Evolutionary conservation across 2,329 filamentous ascomycete genomes (phyloP).

Genomic region (Cryphonectria japonica): DNA sequence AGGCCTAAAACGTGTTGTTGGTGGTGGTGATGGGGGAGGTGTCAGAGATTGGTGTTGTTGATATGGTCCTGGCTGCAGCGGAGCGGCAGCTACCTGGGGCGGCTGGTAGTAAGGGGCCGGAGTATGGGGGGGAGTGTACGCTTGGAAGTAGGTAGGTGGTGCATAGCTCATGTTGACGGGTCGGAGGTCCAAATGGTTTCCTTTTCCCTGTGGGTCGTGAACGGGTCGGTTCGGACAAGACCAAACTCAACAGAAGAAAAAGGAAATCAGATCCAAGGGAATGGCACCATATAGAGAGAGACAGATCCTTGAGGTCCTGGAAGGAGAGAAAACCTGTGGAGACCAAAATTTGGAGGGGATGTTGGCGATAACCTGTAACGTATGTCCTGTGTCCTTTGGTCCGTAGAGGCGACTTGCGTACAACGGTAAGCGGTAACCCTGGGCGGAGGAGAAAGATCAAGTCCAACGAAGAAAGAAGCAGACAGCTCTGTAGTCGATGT

Average conservation of each 20-base stretch:
- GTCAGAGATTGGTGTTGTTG: constrained; percentile 8
- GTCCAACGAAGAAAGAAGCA: not conserved
- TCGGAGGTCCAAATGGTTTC: constrained; percentile 6
- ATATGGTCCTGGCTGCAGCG: not conserved
- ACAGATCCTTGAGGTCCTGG: constrained; percentile 19
- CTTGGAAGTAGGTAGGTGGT: not conserved
- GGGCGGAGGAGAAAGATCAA: not conserved
- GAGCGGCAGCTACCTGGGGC: not conserved
- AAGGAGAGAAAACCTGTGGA: constrained; percentile 20
- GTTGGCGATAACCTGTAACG: constrained; percentile 31
- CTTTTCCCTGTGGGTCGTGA: constrained; percentile 14
- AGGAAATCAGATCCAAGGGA: constrained; percentile 18
- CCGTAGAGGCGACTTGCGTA: not conserved
- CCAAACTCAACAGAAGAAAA: constrained; percentile 23
- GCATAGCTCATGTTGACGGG: constrained; percentile 10
- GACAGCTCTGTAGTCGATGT: not conserved
- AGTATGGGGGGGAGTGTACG: not conserved
- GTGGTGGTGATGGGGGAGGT: constrained; percentile 34
- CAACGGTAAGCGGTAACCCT: not conserved
- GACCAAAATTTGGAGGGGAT: constrained; percentile 14
- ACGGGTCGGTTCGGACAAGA: constrained; percentile 15
- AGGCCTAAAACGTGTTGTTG: constrained; percentile 53
- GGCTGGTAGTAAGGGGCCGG: not conserved
- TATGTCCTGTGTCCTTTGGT: constrained; percentile 29
- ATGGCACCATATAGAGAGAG: constrained; percentile 15